Conservation (phyloP, 2,329 filamentous ascomycete genomes). For the Lachnellula subtilissima region DNA sequence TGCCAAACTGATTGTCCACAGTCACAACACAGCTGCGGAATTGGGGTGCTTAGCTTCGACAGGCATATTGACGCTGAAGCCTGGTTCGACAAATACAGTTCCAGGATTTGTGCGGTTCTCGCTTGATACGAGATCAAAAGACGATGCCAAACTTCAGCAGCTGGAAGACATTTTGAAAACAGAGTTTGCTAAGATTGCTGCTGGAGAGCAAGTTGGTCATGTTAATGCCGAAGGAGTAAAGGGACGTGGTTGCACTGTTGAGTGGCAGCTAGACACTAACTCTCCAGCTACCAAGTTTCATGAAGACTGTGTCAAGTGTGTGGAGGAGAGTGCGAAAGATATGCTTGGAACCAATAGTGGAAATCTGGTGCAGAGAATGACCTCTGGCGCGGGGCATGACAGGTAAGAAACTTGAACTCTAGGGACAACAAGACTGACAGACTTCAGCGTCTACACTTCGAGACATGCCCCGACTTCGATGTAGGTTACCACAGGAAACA, state of each 20-base stretch:
- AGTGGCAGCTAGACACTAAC: constrained; percentile 58
- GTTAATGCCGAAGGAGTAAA: constrained; percentile 40
- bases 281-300: constrained; percentile 62
- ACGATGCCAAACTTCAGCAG: constrained; percentile 50
- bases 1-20: constrained; percentile 61
- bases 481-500: constrained; percentile 27
- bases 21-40: constrained; percentile 56
- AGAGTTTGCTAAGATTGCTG: constrained; percentile 57
- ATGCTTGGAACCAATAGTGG: constrained; percentile 48
- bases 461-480: constrained; percentile 57
- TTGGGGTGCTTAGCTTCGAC: constrained; percentile 58
- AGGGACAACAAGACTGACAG: constrained; percentile 31
- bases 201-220: constrained; percentile 48
- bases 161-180: constrained; percentile 51
- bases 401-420: constrained; percentile 21
- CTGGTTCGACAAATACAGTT: constrained; percentile 70
- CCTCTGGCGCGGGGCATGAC: constrained; percentile 61
- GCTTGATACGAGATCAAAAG: constrained; percentile 60
- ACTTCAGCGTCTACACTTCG: constrained; percentile 53
- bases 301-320: constrained; percentile 60
- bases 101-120: constrained; percentile 63
- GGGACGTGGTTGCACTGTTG: constrained; percentile 47
- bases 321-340: constrained; percentile 53
- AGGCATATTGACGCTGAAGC: constrained; percentile 61
- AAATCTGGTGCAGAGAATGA: constrained; percentile 48